Conservation (phyloP, 1,139 yeast genomes). For the Magnusiomyces magnusii region DNA sequence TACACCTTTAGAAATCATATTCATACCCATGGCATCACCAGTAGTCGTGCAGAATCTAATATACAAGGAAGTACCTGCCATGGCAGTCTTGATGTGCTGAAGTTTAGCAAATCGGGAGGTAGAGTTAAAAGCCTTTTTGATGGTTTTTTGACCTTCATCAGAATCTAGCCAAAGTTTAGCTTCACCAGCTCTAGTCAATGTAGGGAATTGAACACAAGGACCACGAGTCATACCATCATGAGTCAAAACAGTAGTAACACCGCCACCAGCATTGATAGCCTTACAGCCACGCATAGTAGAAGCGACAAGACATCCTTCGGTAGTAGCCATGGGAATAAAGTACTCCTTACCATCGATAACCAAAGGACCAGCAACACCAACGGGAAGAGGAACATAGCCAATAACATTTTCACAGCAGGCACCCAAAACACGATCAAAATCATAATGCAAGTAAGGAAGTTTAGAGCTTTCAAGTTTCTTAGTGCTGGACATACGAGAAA, state of each 20-base stretch:
- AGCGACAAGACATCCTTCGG: constrained; percentile 98
- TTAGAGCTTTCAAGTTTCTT: constrained; percentile 65
- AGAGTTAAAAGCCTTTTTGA: constrained; percentile 89
- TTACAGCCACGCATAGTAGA: constrained; percentile 99
- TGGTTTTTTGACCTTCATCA: constrained; percentile 75
- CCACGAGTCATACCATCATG: constrained; percentile 99
- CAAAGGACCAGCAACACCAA: constrained; percentile 97
- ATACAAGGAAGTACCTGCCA: constrained; percentile 88
- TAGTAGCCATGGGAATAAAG: constrained; percentile 98
- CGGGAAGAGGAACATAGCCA: constrained; percentile 93
- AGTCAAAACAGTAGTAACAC: constrained; percentile 84
- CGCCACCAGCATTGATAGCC: constrained; percentile 97
- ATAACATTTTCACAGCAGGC: constrained; percentile 99
- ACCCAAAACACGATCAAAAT: constrained; percentile 93
- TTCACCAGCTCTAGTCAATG: constrained; percentile 81
- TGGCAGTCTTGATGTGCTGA: constrained; percentile 82
- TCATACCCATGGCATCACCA: constrained; percentile 99
- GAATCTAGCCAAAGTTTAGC: constrained; percentile 95
- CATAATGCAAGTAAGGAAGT: constrained; percentile 76
- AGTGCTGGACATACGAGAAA: constrained; percentile 74
- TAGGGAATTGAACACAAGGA: constrained; percentile 88
- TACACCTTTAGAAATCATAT: constrained; percentile 98
- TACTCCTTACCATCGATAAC: constrained; percentile 78
- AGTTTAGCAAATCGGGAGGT: constrained; percentile 96
- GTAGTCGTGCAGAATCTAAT: constrained; percentile 95